Base-by-base conservation (phyloP, 1,284 basidiomycete species). In the Tilletia setariae region DNA sequence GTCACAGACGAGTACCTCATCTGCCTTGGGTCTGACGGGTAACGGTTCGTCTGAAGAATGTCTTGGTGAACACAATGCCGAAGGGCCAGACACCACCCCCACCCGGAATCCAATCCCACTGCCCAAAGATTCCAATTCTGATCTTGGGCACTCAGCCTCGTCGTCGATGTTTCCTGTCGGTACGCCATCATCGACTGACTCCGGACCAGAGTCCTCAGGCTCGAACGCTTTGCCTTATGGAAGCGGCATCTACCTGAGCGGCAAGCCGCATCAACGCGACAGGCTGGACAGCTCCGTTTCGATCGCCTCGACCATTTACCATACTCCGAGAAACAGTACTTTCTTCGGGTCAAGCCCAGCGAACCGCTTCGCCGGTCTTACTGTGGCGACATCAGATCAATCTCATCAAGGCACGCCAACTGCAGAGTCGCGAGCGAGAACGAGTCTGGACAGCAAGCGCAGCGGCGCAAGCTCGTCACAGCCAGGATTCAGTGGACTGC, bases 281-380 rank as follows among this genome's bases (percentile, higher is more conserved):
- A 25, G 46, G 16, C 40, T 47, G 35, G 42, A 61, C 42, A 67
- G 66, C 44, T 68, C 66, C 1, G 44, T 63, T 13, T 47, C 63
- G 11, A 67, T 64, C 32, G 73, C 76, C 2, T 69, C 74, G 1
- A 68, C 63, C 21, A 68, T 79, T 2, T 79, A 79, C 51, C 74
- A 79, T 43, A 77, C 77, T 30, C 74, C 76, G 16, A 40, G 76
- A 2, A 72, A 75, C 61, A 77, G 76, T 49, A 73, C 72, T 9
- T 66, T 75, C 46, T 70, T 77, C 64, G 67, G 70, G 35, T 66
- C 63, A 15, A 70, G 68, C 23, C 76, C 76, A 1, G 70, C 30
- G 3, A 40, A 19, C 30, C 30, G 19, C 46, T 49, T 23, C 6
- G 46, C 35, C 35, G 35, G 35, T 40, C 35, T 40, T 11, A 40